Evolutionary conservation across 352 stramenopile genomes (phyloP), one percentile per base, ranked within the genome.

Genomic region (Globisporangium emineosum): DNA sequence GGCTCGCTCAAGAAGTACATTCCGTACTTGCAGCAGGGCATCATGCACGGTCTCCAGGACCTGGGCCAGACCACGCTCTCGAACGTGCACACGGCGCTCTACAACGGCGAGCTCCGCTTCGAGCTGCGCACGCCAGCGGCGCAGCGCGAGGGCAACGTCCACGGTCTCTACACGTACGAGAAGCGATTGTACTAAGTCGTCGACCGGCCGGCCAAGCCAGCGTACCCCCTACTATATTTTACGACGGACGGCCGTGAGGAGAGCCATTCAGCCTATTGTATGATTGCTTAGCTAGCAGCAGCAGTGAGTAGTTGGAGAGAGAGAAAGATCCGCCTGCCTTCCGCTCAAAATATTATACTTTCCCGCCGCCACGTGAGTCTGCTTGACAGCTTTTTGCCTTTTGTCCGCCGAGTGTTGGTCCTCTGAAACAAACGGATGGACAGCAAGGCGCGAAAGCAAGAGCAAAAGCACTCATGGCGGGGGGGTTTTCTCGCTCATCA

Each of bases 11-110:
- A 94, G 73, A 92, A 97, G 68, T 99, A 99, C 86, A 93, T 99
- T 60, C 98, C 98, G 52, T 99, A 99, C 82, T 81, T 99, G 66
- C 88, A 98, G 62, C 96, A 99, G 77, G 97, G 97, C 61, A 97
- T 99, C 66, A 94, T 96, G 78, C 97, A 99, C 81, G 97, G 98
- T 35, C 85, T 99, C 64, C 98, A 99, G 88, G 97, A 99, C 83
- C 78, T 98, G 42, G 98, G 98, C 66, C 78, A 98, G 65, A 78
- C 79, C n/a, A 96, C 80, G 72, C 75, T 99, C 40, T 71, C 77
- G n/a, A 79, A 96, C 33, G 75, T 98, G 57, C 89, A 97, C 75
- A 64, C 71, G 21, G 75, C 82, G 47, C 78, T 97, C 13, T 80
- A 93, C 69, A 86, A 79, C 52, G 91, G 89, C 52, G 70, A 92